Base-by-base conservation (phyloP, 495 filamentous ascomycete genomes). In the Recurvomyces mirabilis region DNA sequence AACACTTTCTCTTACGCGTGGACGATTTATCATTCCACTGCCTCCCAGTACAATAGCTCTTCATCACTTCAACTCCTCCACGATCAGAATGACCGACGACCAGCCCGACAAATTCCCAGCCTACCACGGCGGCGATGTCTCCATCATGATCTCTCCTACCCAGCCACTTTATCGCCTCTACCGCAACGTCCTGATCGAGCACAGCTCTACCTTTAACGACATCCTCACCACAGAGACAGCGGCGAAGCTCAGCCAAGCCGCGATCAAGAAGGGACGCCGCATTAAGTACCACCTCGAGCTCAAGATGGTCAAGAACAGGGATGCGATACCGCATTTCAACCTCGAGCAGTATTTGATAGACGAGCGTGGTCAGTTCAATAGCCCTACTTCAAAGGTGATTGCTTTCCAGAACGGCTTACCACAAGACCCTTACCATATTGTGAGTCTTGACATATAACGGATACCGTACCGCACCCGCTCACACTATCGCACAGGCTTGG, bases 281-380 rank as follows among this genome's bases (percentile, higher is more conserved):
- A 49, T 45, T 17, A 49, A 52, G 26, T 56, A 48, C 46, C 47
- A 55, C 38, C 34, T 63, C 35, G 44, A 59, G 36, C 38, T 57
- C 15, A n/a, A n/a, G n/a, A n/a, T n/a, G n/a, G n/a, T n/a, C n/a
- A n/a, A n/a, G n/a, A n/a, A n/a, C n/a, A n/a, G n/a, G n/a, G n/a
- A n/a, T n/a, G n/a, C n/a, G n/a, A n/a, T n/a, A n/a, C n/a, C n/a
- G n/a, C n/a, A n/a, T n/a, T n/a, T n/a, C n/a, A n/a, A n/a, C n/a
- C n/a, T n/a, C n/a, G n/a, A n/a, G n/a, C n/a, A n/a, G n/a, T n/a
- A n/a, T n/a, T n/a, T n/a, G n/a, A n/a, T n/a, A n/a, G n/a, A n/a
- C n/a, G n/a, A n/a, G n/a, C n/a, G n/a, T n/a, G n/a, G n/a, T n/a
- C n/a, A n/a, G 40, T 10, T 46, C 33, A 15, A 11, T 18, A 30